Percentiles rank a stretch among this genome's conserved stretches.
Evolutionary conservation across 2,329 filamentous ascomycete genomes (phyloP).

Genomic region (Colletotrichum spinosum): DNA sequence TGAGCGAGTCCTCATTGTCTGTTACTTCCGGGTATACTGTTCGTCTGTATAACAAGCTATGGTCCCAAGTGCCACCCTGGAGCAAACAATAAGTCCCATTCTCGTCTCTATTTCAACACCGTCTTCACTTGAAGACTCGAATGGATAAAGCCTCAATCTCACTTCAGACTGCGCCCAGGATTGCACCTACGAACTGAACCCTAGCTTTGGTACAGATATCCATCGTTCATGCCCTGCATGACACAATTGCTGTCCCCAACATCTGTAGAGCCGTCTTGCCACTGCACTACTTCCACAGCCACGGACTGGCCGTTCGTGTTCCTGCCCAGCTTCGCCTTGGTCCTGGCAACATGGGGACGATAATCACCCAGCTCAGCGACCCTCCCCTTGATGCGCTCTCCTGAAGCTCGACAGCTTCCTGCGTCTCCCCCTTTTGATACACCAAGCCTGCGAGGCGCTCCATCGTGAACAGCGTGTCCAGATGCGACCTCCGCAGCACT

Average conservation of each 20-base stretch:
- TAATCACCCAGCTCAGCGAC: not conserved
- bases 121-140: no score
- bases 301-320: not conserved
- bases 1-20: no score
- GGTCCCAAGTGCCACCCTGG: no score
- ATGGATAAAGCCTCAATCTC: no score
- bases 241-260: constrained; percentile 5
- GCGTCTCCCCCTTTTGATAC: not conserved
- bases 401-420: not conserved
- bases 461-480: constrained; percentile 14
- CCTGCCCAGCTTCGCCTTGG: not conserved
- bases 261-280: not conserved
- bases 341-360: not conserved
- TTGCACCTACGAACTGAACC: no score
- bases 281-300: constrained; percentile 1
- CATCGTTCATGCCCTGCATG: constrained; percentile 11
- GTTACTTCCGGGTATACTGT: no score
- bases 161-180: no score
- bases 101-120: no score
- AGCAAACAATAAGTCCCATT: no score
- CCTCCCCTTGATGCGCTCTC: not conserved
- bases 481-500: no score
- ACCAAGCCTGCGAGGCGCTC: constrained; percentile 12
- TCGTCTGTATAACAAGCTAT: no score
- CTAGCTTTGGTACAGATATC: constrained; percentile 3